These are phyloP conservation scores for Rubroshorea leprosula DNA, from an alignment of 345 rosid species.

Conservation along the genomic window DNA sequence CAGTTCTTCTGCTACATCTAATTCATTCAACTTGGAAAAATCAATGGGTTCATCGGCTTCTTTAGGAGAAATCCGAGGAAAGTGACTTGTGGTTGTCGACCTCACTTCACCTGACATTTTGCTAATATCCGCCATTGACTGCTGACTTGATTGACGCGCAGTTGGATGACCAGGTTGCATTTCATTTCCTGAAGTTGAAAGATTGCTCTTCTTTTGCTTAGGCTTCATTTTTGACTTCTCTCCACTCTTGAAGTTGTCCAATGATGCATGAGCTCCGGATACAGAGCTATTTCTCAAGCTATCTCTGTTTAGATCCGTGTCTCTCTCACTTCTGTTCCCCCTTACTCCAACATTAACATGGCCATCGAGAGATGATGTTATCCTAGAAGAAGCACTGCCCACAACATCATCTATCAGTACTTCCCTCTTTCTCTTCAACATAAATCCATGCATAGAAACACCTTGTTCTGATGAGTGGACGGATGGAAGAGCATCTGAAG, in stretches of 20 bases:
- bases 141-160: conserved; percentile 19
- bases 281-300: conserved; percentile 24
- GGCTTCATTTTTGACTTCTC: conserved; percentile 54
- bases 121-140: conserved; percentile 6
- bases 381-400: conserved; percentile 70
- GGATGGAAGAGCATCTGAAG: conserved; percentile 22
- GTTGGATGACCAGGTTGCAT: conserved; percentile 14
- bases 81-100: no score
- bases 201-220: conserved; percentile 51
- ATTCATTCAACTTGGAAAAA: conserved; percentile 38
- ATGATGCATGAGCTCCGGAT: conserved; percentile 24
- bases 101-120: no score
- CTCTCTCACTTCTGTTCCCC: conserved; percentile 53
- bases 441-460: conserved; percentile 14
- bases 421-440: conserved; percentile 42
- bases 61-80: conserved; percentile 19
- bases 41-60: conserved; percentile 48
- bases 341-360: conserved; percentile 36
- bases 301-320: conserved; percentile 34
- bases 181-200: no score
- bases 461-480: conserved; percentile 19
- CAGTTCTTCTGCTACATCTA: conserved; percentile 48
- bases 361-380: conserved; percentile 43
- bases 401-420: conserved; percentile 64
- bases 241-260: conserved; percentile 29